Evolutionary conservation across 2,329 filamentous ascomycete species (phyloP), one percentile per base, ranked within the genome.

Genomic region (Eutypella sp.): DNA sequence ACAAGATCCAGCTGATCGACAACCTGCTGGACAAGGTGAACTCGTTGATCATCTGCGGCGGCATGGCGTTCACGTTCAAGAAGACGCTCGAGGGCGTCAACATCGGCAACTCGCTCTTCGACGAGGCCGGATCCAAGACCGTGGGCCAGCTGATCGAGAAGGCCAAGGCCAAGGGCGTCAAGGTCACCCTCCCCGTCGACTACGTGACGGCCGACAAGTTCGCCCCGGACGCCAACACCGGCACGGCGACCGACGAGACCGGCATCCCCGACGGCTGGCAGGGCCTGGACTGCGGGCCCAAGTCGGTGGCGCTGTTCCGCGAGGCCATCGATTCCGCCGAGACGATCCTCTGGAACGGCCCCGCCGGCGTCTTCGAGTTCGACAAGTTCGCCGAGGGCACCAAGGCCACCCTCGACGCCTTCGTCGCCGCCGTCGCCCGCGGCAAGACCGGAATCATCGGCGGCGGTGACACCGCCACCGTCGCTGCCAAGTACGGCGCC

Each of bases 21-120:
- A 99, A 99, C 80, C 79, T 99, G 57, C 85, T 99, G 58, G 88
- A 90, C 72, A 97, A 99, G 82, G 91, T 99, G 70, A 82, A 99
- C 81, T 93, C 85, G 69, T 81, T 99, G 57, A 87, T 99, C 72
- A 86, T 99, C 73, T 96, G 92, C 69, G 93, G 93, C 66, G 93
- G 78, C 62, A 99, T 99, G 93, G 91, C 93, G 53, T 99, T 97
- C 77, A 99, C 93, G 61, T 99, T 99, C 82, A 97, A 97, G 82
- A 99, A 99, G 82, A 92, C 89, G n/a, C 81, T 97, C 47, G 82
- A 96, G 73, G 78, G 81, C 66, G 84, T 97, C 63, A 80, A 84
- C 70, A 99, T 99, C 57, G 93, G 93, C 51, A 84, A 84, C 75
- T 93, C 78, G 43, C 80, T 99, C 61, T 99, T 95, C 67, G 93